A percentile compares a stretch with the other conserved stretches of the same genome.
These are phyloP conservation scores for Hyaloscypha bicolor DNA, from an alignment of 495 filamentous ascomycete genomes.

Conservation along the genomic window DNA sequence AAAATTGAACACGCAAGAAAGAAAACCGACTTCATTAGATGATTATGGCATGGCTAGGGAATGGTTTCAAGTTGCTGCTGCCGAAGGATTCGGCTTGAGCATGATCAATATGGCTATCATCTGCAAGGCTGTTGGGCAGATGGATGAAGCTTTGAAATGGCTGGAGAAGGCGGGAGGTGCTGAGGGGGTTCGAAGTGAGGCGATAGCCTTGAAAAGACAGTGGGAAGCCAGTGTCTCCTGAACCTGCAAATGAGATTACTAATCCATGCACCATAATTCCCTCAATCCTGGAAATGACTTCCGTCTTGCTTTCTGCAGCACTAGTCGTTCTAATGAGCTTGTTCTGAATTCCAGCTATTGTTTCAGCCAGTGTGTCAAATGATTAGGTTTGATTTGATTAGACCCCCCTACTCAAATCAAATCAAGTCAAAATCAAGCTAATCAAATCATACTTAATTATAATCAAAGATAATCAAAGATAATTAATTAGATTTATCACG, in stretches of 20 bases:
- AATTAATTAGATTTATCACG: too few species aligned
- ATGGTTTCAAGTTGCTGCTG: slow-evolving; percentile 29
- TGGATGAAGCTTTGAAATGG: slow-evolving; percentile 24
- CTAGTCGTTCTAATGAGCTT: too few species aligned
- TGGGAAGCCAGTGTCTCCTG: not conserved
- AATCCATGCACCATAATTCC: too few species aligned
- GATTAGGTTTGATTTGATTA: too few species aligned
- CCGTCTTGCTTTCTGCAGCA: too few species aligned
- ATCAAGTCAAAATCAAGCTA: too few species aligned
- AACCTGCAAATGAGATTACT: not conserved
- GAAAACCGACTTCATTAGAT: slow-evolving; percentile 2
- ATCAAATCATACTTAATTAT: too few species aligned
- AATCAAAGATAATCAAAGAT: too few species aligned
- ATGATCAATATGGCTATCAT: slow-evolving; percentile 30
- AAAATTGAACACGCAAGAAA: slow-evolving; percentile 9
- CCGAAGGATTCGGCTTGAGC: slow-evolving; percentile 24
- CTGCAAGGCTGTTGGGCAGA: slow-evolving; percentile 12
- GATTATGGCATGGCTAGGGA: slow-evolving; percentile 30
- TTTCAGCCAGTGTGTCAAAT: too few species aligned
- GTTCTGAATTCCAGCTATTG: too few species aligned
- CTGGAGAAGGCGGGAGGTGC: slow-evolving; percentile 25
- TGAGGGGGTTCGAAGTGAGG: not conserved
- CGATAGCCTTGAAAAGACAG: not conserved
- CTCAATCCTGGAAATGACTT: too few species aligned
- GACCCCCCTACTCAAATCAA: too few species aligned